Percentiles rank a stretch among this genome's conserved stretches.
phyloP scores from a whole-genome alignment of 78 protist genomes.

The Mantamonas sphyraenae region DNA sequence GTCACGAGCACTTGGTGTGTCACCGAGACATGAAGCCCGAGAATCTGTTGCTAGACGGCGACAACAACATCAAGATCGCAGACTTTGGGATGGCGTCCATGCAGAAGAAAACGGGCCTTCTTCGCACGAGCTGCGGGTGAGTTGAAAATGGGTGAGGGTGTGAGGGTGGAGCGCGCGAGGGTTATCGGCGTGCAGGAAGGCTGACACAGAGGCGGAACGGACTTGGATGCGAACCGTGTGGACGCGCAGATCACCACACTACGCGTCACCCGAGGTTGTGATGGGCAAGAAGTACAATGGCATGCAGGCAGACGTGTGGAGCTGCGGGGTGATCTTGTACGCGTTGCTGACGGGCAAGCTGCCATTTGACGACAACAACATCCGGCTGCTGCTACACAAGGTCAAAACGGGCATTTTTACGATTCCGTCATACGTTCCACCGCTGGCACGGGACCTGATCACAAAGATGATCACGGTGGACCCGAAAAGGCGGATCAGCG shows the following conservation, averaged over 20 bases:
- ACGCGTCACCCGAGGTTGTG: constrained; percentile 82
- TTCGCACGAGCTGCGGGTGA: constrained; percentile 24
- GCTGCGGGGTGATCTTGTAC: constrained; percentile 71
- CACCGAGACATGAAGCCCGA: constrained; percentile 99
- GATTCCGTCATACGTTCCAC: constrained; percentile 48
- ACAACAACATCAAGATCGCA: constrained; percentile 71
- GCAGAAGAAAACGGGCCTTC: constrained; percentile 2
- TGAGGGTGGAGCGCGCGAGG: too few relatives aligned
- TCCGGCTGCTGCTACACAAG: constrained; percentile 25
- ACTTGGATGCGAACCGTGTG: too few relatives aligned
- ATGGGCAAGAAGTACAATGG: constrained; percentile 48
- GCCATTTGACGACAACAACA: constrained; percentile 84
- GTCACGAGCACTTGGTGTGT: constrained; percentile 71
- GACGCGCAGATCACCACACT: constrained; percentile 83
- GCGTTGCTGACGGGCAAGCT: constrained; percentile 77
- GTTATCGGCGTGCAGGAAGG: too few relatives aligned
- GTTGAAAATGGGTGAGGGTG: too few relatives aligned
- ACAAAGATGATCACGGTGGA: constrained; percentile 61
- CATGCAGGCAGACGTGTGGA: constrained; percentile 73
- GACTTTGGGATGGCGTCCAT: constrained; percentile 88
- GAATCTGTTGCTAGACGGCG: constrained; percentile 72
- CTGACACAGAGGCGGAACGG: too few relatives aligned
- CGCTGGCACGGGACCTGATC: constrained; percentile 45
- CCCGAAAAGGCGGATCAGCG: constrained; percentile 58
- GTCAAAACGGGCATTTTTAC: constrained; percentile 11